Percentiles rank a stretch among this genome's conserved stretches.
Evolutionary conservation across 2,329 filamentous ascomycete species (phyloP).

Genomic region (Paecilomyces fulvus): DNA sequence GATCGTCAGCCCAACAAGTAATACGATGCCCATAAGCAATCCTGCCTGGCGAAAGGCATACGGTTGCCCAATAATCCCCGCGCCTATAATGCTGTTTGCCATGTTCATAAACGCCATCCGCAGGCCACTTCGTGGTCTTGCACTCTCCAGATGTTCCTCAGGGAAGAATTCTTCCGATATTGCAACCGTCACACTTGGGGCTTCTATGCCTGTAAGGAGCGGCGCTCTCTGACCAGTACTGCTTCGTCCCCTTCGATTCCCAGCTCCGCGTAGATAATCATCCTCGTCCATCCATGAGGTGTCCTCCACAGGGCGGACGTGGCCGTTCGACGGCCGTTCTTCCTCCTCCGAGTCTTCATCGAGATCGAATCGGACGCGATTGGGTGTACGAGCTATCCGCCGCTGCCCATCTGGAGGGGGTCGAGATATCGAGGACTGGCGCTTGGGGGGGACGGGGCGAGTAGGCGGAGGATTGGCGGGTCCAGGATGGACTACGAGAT

Average conservation of each 20-base stretch:
- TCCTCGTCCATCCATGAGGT: constrained; percentile 48
- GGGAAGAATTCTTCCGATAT: constrained; percentile 49
- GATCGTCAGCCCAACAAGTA: constrained; percentile 71
- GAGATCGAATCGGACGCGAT: constrained; percentile 61
- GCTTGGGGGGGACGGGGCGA: constrained; percentile 15
- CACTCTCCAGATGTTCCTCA: constrained; percentile 51
- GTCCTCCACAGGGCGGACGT: constrained; percentile 19
- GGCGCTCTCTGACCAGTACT: constrained; percentile 50
- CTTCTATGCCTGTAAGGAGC: constrained; percentile 73
- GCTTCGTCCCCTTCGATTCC: constrained; percentile 27
- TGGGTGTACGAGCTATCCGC: constrained; percentile 52
- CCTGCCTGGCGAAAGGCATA: constrained; percentile 95
- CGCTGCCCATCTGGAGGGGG: constrained; percentile 31
- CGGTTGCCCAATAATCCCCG: constrained; percentile 71
- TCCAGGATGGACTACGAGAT: constrained; percentile 17
- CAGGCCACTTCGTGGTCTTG: constrained; percentile 75
- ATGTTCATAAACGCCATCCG: constrained; percentile 97
- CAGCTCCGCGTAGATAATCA: constrained; percentile 47
- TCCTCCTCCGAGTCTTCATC: constrained; percentile 19
- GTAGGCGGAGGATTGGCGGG: constrained; percentile 13
- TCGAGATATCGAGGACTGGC: constrained; percentile 35
- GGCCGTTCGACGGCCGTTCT: constrained; percentile 24
- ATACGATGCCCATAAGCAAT: constrained; percentile 65
- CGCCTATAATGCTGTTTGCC: constrained; percentile 94
- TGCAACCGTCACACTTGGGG: constrained; percentile 67